Percentiles rank a stretch among this genome's conserved stretches.
Evolutionary conservation across 257 asterid species (phyloP).

Genomic region (Mentha longifolia): DNA sequence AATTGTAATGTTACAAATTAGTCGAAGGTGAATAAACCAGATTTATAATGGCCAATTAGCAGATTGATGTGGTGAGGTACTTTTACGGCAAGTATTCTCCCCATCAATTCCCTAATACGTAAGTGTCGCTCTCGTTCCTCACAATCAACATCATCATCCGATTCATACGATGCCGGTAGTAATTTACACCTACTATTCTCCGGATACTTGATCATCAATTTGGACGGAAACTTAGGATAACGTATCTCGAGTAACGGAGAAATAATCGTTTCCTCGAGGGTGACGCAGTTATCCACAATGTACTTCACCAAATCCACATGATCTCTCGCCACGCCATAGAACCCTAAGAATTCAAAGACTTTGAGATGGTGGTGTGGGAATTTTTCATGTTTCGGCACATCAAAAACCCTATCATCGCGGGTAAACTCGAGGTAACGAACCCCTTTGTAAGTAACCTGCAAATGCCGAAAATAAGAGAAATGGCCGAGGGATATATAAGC

Average conservation of each 20-base stretch:
- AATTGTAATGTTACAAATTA: no score
- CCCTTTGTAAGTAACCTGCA: no score
- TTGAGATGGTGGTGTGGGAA: neutral
- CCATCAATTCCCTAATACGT: neutral
- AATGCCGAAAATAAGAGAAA: no score
- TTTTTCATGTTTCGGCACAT: neutral
- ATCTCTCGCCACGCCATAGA: neutral
- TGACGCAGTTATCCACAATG: neutral
- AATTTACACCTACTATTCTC: no score
- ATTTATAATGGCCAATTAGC: no score
- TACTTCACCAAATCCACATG: neutral
- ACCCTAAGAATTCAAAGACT: neutral
- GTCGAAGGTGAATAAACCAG: no score
- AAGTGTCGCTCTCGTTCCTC: no score
- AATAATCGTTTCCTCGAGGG: neutral
- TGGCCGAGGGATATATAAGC: no score
- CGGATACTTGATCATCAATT: no score
- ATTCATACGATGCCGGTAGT: neutral
- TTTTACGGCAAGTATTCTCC: neutral
- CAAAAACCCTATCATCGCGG: neutral
- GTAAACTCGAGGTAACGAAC: no score
- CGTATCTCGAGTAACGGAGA: neutral
- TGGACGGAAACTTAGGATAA: no score
- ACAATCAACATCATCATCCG: no score
- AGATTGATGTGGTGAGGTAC: neutral